Evolutionary conservation across 257 asterid species (phyloP).

Genomic region (Coffea canephora): DNA sequence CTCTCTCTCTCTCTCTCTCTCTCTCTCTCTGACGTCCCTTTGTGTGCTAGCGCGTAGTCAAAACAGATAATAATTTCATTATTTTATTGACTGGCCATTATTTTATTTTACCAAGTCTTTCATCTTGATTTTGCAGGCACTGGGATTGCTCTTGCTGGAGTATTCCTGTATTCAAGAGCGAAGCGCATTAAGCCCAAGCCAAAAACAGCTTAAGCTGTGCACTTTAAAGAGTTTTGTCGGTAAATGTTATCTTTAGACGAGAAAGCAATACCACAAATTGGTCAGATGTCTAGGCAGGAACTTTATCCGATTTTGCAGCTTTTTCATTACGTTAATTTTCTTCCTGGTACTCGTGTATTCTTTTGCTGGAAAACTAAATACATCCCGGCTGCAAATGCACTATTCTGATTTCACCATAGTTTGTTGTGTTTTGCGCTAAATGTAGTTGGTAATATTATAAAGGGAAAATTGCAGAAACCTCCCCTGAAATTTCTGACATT

Average conservation of each 20-base stretch:
- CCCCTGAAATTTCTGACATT: no score
- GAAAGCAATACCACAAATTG: conserved; percentile 10
- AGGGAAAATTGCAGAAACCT: no score
- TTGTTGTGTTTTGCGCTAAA: not conserved
- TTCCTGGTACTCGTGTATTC: not conserved
- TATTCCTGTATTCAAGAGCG: conserved; percentile 84
- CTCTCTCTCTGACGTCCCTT: not conserved
- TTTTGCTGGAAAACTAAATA: not conserved
- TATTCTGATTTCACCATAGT: not conserved
- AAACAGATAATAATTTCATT: not conserved
- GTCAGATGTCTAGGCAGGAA: conserved; percentile 5
- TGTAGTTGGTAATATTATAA: not conserved
- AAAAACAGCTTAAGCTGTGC: conserved; percentile 45
- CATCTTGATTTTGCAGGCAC: conserved; percentile 48
- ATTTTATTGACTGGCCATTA: not conserved
- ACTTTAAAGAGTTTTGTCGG: conserved; percentile 32
- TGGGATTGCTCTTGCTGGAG: conserved; percentile 88
- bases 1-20: not conserved
- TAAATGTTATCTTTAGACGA: conserved; percentile 26
- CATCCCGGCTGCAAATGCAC: not conserved
- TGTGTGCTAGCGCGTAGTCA: not conserved
- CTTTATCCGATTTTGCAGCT: conserved; percentile 12
- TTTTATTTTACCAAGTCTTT: not conserved
- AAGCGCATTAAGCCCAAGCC: conserved; percentile 67
- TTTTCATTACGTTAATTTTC: not conserved